These are phyloP conservation scores for Blastobotrys attinorum DNA, from an alignment of 805 yeast species.

Conservation along the genomic window DNA sequence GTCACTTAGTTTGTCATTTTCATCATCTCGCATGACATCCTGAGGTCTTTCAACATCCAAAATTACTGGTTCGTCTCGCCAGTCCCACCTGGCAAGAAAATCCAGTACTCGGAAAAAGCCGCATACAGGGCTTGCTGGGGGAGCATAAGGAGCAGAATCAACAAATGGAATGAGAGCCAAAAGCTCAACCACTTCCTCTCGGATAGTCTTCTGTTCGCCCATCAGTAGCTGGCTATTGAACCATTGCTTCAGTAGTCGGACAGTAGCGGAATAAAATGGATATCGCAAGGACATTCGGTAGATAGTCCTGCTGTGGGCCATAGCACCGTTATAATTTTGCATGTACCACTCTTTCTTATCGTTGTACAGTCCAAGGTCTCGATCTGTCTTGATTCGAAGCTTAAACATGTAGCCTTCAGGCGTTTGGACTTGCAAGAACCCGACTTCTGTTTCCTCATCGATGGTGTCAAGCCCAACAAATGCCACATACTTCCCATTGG, in stretches of 20 bases:
- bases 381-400: constrained; percentile 68
- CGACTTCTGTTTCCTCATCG: constrained; percentile 25
- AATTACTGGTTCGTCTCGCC: constrained; percentile 83
- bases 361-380: constrained; percentile 64
- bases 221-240: constrained; percentile 71
- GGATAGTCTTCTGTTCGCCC: constrained; percentile 58
- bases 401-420: constrained; percentile 89
- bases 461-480: constrained; percentile 55
- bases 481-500: constrained; percentile 41
- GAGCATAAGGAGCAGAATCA: constrained; percentile 76
- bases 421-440: constrained; percentile 44
- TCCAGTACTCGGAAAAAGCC: constrained; percentile 73
- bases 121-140: constrained; percentile 69
- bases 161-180: constrained; percentile 78
- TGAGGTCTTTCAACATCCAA: constrained; percentile 51
- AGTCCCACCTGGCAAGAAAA: constrained; percentile 80
- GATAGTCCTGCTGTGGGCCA: constrained; percentile 76
- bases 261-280: constrained; percentile 70
- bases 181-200: constrained; percentile 75
- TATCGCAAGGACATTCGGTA: constrained; percentile 61
- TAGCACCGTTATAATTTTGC: constrained; percentile 55
- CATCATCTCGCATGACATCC: constrained; percentile 16
- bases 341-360: constrained; percentile 11
- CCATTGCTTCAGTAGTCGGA: constrained; percentile 84
- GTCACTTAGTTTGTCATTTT: constrained; percentile 12